Conservation (phyloP, 2,329 filamentous ascomycete species). For the Verticillium tricorpus region DNA sequence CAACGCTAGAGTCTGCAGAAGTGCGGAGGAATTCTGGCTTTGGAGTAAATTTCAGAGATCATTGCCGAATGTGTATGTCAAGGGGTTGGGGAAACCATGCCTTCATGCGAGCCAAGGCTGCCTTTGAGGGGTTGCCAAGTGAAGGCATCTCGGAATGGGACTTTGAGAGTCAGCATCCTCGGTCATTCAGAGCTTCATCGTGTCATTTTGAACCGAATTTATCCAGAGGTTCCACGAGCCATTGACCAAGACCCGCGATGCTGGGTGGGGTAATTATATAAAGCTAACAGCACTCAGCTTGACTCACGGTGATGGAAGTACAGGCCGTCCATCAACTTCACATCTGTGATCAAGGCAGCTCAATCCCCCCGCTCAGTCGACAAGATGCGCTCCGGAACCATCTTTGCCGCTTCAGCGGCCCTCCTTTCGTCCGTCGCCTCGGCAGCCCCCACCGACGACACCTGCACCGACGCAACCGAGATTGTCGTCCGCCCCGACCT, state of each 20-base stretch:
- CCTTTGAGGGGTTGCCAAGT: not conserved
- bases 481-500: conserved; percentile 7
- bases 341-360: not conserved
- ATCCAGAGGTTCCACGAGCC: not conserved
- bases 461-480: not conserved
- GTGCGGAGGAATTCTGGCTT: not conserved
- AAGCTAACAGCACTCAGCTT: not conserved
- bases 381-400: not conserved
- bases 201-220: not conserved
- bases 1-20: not conserved
- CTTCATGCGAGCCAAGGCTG: not conserved
- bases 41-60: not conserved
- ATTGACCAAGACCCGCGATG: not conserved
- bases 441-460: not conserved
- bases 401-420: not conserved
- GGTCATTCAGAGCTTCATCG: not conserved
- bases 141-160: not conserved
- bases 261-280: not conserved
- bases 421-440: not conserved
- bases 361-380: not conserved
- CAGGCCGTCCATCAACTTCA: not conserved
- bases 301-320: not conserved
- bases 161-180: not conserved
- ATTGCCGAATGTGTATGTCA: not conserved
- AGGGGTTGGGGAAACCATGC: not conserved